These are phyloP conservation scores for Venturia carpophila DNA, from an alignment of 2,329 filamentous ascomycete genomes.

Conservation along the genomic window DNA sequence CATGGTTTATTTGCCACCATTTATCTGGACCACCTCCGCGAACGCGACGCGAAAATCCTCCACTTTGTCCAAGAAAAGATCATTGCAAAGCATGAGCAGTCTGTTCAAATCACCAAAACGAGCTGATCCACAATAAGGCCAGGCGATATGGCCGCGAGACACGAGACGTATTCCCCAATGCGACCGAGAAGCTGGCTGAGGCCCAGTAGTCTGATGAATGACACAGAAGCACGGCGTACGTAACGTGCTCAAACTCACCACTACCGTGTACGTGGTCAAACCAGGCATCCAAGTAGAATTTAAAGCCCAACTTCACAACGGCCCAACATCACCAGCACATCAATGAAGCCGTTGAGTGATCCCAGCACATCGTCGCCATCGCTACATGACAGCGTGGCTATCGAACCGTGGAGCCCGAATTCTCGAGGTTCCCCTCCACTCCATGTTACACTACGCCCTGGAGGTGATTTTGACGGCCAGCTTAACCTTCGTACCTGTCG, in stretches of 20 bases:
- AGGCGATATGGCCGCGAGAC: not conserved
- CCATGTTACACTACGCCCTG: not conserved
- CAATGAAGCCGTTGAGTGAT: not conserved
- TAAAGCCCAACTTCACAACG: not conserved
- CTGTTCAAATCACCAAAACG: not conserved
- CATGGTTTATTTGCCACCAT: conserved; percentile 2
- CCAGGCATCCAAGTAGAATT: not conserved
- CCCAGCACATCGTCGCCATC: not conserved
- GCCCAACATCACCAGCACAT: not conserved
- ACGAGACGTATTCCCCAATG: not conserved
- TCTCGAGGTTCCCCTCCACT: not conserved
- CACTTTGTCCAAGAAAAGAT: not conserved
- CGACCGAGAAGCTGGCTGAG: not conserved
- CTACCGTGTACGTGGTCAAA: not conserved
- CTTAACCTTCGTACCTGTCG: not conserved
- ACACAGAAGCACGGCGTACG: not conserved
- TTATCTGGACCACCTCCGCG: conserved; percentile 7
- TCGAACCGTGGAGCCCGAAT: not conserved
- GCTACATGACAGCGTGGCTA: not conserved
- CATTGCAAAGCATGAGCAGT: not conserved
- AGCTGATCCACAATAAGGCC: not conserved
- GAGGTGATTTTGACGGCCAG: not conserved
- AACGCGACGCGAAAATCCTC: not conserved
- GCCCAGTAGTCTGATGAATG: not conserved
- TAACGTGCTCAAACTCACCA: not conserved